A percentile compares a stretch with the other conserved stretches of the same genome.
Conservation (phyloP, 768 basidiomycete species). For the Podaxis sp. region DNA sequence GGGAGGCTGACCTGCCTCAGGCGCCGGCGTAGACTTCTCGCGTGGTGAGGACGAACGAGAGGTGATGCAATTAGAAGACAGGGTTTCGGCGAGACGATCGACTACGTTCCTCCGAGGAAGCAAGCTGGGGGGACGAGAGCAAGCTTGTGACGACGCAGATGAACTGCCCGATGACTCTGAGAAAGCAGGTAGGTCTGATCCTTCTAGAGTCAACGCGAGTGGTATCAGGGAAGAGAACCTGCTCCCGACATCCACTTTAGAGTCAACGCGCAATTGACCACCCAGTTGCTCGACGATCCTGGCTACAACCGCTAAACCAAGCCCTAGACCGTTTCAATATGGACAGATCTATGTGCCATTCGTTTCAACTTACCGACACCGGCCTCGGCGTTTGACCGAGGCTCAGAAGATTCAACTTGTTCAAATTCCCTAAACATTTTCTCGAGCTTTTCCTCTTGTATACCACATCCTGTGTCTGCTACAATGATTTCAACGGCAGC, state of each 20-base stretch:
- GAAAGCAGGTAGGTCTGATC: slow-evolving; percentile 18
- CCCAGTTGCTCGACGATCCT: slow-evolving; percentile 78
- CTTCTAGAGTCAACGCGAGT: slow-evolving; percentile 42
- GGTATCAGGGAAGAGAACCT: slow-evolving; percentile 74
- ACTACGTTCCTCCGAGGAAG: slow-evolving; percentile 31
- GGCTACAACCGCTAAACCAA: slow-evolving; percentile 80
- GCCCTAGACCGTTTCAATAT: slow-evolving; percentile 35
- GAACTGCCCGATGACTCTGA: slow-evolving; percentile 25
- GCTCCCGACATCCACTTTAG: slow-evolving; percentile 63
- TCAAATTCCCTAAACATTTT: slow-evolving; percentile 81
- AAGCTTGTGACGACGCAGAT: slow-evolving; percentile 12
- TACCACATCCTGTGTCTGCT: slow-evolving; percentile 74
- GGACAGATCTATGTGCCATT: not conserved
- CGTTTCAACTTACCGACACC: slow-evolving; percentile 45
- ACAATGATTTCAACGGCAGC: slow-evolving; percentile 69
- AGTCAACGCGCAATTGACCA: slow-evolving; percentile 79
- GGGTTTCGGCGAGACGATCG: slow-evolving; percentile 48
- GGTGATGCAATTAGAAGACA: slow-evolving; percentile 38
- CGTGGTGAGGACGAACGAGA: slow-evolving; percentile 7
- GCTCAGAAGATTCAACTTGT: slow-evolving; percentile 59
- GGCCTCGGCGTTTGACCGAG: slow-evolving; percentile 32
- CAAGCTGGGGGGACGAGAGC: slow-evolving; percentile 19
- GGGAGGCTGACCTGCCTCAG: slow-evolving; percentile 5
- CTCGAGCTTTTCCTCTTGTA: slow-evolving; percentile 62
- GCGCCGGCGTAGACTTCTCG: not conserved